Conservation (phyloP, 805 yeast genomes). For the Yamadazyma paraphyllophila region DNA sequence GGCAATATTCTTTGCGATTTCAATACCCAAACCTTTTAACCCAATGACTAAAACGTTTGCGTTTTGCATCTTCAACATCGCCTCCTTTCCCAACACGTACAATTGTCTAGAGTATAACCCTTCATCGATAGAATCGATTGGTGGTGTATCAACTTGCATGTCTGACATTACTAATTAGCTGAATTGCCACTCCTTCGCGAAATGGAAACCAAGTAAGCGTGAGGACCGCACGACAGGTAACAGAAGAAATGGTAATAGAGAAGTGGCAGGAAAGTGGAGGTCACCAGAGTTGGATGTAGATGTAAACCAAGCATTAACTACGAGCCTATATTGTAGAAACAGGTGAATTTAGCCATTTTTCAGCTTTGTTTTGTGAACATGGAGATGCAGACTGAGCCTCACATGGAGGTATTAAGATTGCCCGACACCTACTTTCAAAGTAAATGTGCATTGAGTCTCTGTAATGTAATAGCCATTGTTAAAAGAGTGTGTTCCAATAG, state of each 20-base stretch:
- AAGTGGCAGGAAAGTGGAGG: background rate
- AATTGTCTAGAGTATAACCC: constrained; percentile 93
- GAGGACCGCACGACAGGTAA: background rate
- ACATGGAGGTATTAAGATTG: too few relatives aligned
- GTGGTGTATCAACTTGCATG: constrained; percentile 45
- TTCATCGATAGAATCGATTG: constrained; percentile 70
- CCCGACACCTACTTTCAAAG: too few relatives aligned
- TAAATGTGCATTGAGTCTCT: too few relatives aligned
- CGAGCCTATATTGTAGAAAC: too few relatives aligned
- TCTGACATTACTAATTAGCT: constrained; percentile 13
- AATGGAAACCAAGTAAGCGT: too few relatives aligned
- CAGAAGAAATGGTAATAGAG: background rate
- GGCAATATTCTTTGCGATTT: constrained; percentile 94
- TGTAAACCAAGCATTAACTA: too few relatives aligned
- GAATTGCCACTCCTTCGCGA: constrained; percentile 7
- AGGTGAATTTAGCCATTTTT: too few relatives aligned
- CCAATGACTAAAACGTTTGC: constrained; percentile 93
- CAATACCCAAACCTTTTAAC: constrained; percentile 88
- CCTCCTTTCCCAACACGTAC: constrained; percentile 95
- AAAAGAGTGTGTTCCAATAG: too few relatives aligned
- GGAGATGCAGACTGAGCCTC: too few relatives aligned
- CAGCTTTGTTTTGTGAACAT: too few relatives aligned
- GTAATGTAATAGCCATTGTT: too few relatives aligned
- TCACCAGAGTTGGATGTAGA: too few relatives aligned
- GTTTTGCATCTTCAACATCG: constrained; percentile 94